A percentile compares a stretch with the other conserved stretches of the same genome.
Evolutionary conservation across 306 rosid species (phyloP).

Genomic region (Cucurbita pepo): DNA sequence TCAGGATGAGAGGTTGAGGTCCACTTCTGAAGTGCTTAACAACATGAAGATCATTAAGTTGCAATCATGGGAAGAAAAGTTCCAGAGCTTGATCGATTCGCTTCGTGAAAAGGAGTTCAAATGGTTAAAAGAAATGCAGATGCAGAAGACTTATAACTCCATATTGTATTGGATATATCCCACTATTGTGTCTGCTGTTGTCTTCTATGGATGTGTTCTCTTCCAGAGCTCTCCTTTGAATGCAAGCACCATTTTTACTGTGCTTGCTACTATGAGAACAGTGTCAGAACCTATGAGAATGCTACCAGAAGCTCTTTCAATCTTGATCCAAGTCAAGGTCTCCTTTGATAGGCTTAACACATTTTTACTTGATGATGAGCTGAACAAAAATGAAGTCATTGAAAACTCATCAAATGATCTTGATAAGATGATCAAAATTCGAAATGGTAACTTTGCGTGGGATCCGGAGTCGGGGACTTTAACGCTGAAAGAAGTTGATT

Average conservation of each 20-base stretch:
- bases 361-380: slow-evolving; percentile 53
- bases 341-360: slow-evolving; percentile 47
- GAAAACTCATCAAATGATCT: slow-evolving; percentile 3
- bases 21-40: slow-evolving; percentile 68
- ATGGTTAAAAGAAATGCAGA: slow-evolving; percentile 40
- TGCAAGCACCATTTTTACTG: slow-evolving; percentile 69
- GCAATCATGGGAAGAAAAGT: slow-evolving; percentile 76
- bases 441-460: slow-evolving; percentile 50
- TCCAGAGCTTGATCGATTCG: slow-evolving; percentile 29
- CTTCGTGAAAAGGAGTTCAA: slow-evolving; percentile 38
- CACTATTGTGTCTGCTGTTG: slow-evolving; percentile 37
- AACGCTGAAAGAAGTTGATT: slow-evolving; percentile 30
- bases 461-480: slow-evolving; percentile 26
- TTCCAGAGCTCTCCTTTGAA: slow-evolving; percentile 44
- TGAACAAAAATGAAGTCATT: slow-evolving; percentile 12
- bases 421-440: slow-evolving; percentile 23
- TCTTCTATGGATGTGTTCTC: slow-evolving; percentile 37
- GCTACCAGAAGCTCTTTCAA: slow-evolving; percentile 67
- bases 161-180: slow-evolving; percentile 63
- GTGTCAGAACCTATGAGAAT: slow-evolving; percentile 57
- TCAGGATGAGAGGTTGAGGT: slow-evolving; percentile 61
- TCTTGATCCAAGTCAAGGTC: slow-evolving; percentile 57
- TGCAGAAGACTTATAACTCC: slow-evolving; percentile 21
- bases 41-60: slow-evolving; percentile 68
- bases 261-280: slow-evolving; percentile 42